Conservation (phyloP, 805 yeast genomes). For the Yarrowia yakushimensis region DNA sequence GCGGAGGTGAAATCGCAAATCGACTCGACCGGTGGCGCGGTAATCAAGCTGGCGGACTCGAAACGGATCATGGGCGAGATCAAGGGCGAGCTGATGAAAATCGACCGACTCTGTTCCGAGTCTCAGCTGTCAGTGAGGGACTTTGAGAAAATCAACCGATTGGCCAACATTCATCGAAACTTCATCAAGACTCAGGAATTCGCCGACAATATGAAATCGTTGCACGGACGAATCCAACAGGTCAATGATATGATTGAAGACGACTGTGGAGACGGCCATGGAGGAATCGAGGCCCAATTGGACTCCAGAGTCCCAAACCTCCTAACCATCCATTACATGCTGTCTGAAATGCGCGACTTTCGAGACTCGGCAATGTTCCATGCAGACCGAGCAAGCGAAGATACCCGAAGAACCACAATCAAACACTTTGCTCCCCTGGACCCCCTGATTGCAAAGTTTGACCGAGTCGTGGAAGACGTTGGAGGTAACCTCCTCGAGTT, state of each 20-base stretch:
- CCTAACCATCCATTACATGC: constrained; percentile 62
- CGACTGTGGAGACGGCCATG: constrained; percentile 40
- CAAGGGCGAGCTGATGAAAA: constrained; percentile 34
- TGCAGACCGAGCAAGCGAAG: constrained; percentile 53
- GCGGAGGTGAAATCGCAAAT: constrained; percentile 65
- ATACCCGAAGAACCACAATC: constrained; percentile 62
- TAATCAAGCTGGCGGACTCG: constrained; percentile 40
- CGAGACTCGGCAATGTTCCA: constrained; percentile 67
- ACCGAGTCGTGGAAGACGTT: constrained; percentile 54
- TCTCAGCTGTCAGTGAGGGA: constrained; percentile 58
- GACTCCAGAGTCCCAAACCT: constrained; percentile 52
- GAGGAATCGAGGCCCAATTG: constrained; percentile 40
- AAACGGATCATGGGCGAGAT: constrained; percentile 43
- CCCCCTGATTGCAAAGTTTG: constrained; percentile 55
- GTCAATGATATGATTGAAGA: constrained; percentile 53
- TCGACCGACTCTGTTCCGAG: constrained; percentile 51
- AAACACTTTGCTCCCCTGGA: constrained; percentile 53
- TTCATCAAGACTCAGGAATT: constrained; percentile 66
- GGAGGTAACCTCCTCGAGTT: constrained; percentile 69
- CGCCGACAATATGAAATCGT: constrained; percentile 56
- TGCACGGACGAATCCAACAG: constrained; percentile 49
- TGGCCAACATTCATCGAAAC: constrained; percentile 66
- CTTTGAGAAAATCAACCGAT: constrained; percentile 64
- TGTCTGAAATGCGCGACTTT: constrained; percentile 71
- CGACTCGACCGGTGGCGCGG: constrained; percentile 47